Percentiles rank a stretch among this genome's conserved stretches.
These are phyloP conservation scores for Rhizopus microsporus DNA, from an alignment of 371 early-diverging fungal species.

Conservation along the genomic window DNA sequence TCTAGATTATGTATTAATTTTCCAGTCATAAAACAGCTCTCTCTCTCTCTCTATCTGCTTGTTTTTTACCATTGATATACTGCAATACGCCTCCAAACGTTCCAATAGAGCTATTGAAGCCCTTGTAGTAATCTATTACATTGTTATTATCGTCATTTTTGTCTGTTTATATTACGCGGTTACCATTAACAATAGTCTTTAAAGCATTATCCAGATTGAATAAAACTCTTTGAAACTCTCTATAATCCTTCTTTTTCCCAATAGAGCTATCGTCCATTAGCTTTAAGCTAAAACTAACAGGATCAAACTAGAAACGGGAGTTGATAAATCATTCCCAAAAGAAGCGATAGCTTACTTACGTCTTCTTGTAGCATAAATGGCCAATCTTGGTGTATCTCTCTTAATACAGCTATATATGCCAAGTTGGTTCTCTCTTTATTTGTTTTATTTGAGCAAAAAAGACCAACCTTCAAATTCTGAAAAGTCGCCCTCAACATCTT, in stretches of 20 bases:
- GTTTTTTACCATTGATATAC: conserved; percentile 69
- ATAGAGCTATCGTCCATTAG: conserved; percentile 85
- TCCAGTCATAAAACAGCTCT: not conserved
- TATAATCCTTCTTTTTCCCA: conserved; percentile 75
- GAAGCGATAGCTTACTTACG: conserved; percentile 21
- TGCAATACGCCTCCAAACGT: conserved; percentile 91
- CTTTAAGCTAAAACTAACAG: conserved; percentile 83
- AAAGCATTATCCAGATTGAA: conserved; percentile 80
- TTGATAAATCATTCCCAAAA: not conserved
- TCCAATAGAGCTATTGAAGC: conserved; percentile 90
- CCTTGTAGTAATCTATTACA: conserved; percentile 81
- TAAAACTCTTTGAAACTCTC: conserved; percentile 70
- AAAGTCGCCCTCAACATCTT: conserved; percentile 27
- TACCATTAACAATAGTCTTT: conserved; percentile 87
- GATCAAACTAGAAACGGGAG: conserved; percentile 71
- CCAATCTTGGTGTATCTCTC: conserved; percentile 62
- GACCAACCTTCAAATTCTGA: conserved; percentile 40
- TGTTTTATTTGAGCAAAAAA: not conserved
- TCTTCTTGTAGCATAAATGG: conserved; percentile 67
- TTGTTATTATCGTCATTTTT: not conserved
- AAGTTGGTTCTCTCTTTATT: not conserved
- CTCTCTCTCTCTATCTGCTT: not conserved
- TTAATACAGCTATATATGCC: conserved; percentile 33
- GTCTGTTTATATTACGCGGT: not conserved
- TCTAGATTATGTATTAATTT: conserved; percentile 29